A percentile compares a stretch with the other conserved stretches of the same genome.
Conservation (phyloP, 495 filamentous ascomycete species). For the Aspergillus asperescens region DNA sequence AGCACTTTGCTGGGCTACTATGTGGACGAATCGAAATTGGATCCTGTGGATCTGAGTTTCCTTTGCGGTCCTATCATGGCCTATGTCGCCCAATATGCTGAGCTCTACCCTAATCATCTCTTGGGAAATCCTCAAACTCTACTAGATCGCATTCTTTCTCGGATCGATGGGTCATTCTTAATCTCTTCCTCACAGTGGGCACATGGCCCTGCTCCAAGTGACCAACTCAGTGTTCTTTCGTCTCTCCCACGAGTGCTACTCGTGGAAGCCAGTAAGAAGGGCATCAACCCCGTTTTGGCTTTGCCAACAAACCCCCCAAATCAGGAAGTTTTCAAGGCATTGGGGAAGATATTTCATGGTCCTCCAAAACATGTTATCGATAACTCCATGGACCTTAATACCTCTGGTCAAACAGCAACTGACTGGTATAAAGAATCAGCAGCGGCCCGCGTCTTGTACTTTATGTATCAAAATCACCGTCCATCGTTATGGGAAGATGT, state of each 20-base stretch:
- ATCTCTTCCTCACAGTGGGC: conserved; percentile 48
- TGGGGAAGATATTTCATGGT: conserved; percentile 53
- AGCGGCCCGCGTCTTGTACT: conserved; percentile 55
- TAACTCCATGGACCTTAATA: conserved; percentile 30
- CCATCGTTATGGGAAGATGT: conserved; percentile 49
- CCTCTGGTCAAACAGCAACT: conserved; percentile 34
- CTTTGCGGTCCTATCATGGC: conserved; percentile 50
- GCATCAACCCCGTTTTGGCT: conserved; percentile 41
- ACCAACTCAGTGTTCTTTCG: conserved; percentile 53
- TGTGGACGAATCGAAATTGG: conserved; percentile 46
- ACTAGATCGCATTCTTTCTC: conserved; percentile 41
- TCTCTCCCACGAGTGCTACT: conserved; percentile 53
- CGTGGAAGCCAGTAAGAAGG: conserved; percentile 43
- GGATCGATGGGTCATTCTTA: conserved; percentile 39
- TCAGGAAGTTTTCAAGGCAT: conserved; percentile 48
- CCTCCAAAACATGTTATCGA: conserved; percentile 28
- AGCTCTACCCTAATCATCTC: conserved; percentile 51
- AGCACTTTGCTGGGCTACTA: conserved; percentile 46
- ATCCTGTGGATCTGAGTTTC: conserved; percentile 48
- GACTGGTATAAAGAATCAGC: conserved; percentile 43
- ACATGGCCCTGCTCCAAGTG: conserved; percentile 44
- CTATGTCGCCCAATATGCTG: conserved; percentile 54
- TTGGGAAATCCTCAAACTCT: conserved; percentile 37
- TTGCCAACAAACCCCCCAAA: conserved; percentile 48
- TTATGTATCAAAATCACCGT: conserved; percentile 47